phyloP scores from a whole-genome alignment of 768 basidiomycete genomes.

The Ramaria sp. region DNA sequence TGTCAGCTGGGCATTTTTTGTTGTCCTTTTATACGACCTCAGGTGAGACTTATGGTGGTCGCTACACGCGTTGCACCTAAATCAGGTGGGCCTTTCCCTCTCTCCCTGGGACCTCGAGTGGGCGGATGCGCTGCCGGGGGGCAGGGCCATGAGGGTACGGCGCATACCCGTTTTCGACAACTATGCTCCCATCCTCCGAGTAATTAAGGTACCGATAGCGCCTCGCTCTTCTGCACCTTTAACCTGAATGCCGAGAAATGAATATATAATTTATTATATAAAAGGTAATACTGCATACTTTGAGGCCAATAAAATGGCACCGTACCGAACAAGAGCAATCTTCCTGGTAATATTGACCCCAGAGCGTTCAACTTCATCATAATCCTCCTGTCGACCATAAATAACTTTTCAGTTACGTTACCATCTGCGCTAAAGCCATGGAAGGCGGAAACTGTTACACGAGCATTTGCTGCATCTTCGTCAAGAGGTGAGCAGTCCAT shows the following conservation, averaged over 20 bases:
- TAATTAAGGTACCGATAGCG: slow-evolving; percentile 74
- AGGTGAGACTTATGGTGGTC: too few species aligned
- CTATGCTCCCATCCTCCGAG: slow-evolving; percentile 76
- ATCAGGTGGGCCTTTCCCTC: too few species aligned
- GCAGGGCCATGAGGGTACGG: slow-evolving; percentile 75
- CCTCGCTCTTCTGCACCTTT: slow-evolving; percentile 78
- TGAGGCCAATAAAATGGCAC: slow-evolving; percentile 69
- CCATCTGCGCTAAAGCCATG: slow-evolving; percentile 78
- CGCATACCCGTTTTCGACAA: slow-evolving; percentile 61
- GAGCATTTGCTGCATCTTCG: slow-evolving; percentile 56
- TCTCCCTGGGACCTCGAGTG: too few species aligned
- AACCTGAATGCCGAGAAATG: slow-evolving; percentile 31
- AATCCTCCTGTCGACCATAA: slow-evolving; percentile 69
- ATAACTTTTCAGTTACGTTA: slow-evolving; percentile 52
- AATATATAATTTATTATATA: not conserved
- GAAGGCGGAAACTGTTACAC: slow-evolving; percentile 65
- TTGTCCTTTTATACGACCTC: too few species aligned
- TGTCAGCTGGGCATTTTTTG: slow-evolving; percentile 88
- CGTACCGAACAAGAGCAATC: slow-evolving; percentile 73
- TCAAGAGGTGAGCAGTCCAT: slow-evolving; percentile 71
- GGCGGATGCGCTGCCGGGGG: too few species aligned
- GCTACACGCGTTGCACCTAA: too few species aligned
- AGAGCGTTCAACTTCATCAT: slow-evolving; percentile 41
- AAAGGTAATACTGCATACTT: slow-evolving; percentile 30
- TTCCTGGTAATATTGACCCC: slow-evolving; percentile 70